A percentile compares a stretch with the other conserved stretches of the same genome.
Evolutionary conservation across 306 rosid genomes (phyloP).

Genomic region (Delonix regia): DNA sequence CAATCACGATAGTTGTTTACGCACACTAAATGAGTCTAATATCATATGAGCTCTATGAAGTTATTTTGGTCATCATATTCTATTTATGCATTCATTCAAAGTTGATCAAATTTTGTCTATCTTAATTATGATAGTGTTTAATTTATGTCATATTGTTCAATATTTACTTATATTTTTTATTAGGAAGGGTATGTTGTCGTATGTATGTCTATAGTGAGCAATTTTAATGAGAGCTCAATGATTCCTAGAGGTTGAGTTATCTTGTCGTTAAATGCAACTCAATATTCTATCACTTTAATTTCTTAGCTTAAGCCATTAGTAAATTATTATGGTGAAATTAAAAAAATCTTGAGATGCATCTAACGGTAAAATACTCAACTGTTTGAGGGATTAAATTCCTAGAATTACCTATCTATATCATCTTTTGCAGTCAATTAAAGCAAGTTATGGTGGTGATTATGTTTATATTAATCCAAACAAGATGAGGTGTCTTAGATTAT

Average conservation of each 20-base stretch:
- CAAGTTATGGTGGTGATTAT: constrained; percentile 33
- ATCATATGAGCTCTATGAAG: constrained; percentile 18
- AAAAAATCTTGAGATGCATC: neutral
- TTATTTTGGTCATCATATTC: neutral
- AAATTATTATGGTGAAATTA: neutral
- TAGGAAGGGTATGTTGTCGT: neutral
- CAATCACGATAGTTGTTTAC: neutral
- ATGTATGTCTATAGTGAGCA: neutral
- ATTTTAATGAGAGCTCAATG: neutral
- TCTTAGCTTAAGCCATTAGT: neutral
- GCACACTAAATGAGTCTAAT: constrained; percentile 12
- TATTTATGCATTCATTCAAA: neutral
- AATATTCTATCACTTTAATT: neutral
- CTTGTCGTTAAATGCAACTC: neutral
- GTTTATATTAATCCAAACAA: constrained; percentile 29
- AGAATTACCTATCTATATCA: neutral
- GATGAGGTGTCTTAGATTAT: neutral
- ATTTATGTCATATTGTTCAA: neutral
- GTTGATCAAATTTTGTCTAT: neutral
- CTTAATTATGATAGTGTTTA: neutral
- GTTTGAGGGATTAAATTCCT: neutral
- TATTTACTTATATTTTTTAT: neutral
- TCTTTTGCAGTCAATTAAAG: constrained; percentile 32
- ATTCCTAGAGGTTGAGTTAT: neutral
- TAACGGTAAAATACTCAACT: neutral